Evolutionary conservation across 2,329 filamentous ascomycete genomes (phyloP).

Genomic region (Colletotrichum liaoningense): DNA sequence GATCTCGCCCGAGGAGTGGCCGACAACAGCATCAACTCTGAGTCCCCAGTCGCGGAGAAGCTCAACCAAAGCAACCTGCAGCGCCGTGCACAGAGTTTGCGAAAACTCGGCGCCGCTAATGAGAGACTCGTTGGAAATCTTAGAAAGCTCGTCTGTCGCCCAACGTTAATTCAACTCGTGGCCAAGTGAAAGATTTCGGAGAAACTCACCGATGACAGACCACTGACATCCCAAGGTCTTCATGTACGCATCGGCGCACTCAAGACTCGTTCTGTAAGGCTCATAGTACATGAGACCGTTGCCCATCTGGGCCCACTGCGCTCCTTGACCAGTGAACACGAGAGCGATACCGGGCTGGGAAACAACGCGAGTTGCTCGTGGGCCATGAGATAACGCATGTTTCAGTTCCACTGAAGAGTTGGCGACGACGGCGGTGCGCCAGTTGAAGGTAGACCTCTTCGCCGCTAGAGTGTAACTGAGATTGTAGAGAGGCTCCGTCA

Average conservation of each 20-base stretch:
- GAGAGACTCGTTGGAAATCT: constrained; percentile 36
- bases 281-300: constrained; percentile 43
- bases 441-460: not conserved
- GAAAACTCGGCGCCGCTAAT: constrained; percentile 29
- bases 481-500: constrained; percentile 15
- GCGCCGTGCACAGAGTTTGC: constrained; percentile 54
- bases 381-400: not conserved
- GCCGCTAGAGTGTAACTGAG: constrained; percentile 25
- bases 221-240: constrained; percentile 45
- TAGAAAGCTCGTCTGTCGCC: constrained; percentile 41
- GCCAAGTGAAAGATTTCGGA: not conserved
- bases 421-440: constrained; percentile 11
- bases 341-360: constrained; percentile 40
- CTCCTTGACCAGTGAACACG: constrained; percentile 43
- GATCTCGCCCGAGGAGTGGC: constrained; percentile 53
- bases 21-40: constrained; percentile 41
- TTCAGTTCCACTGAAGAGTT: not conserved
- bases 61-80: constrained; percentile 55
- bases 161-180: constrained; percentile 38
- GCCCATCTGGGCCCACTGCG: constrained; percentile 39
- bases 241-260: constrained; percentile 46
- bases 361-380: not conserved
- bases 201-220: constrained; percentile 43
- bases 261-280: constrained; percentile 53
- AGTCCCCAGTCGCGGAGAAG: constrained; percentile 45